These are phyloP conservation scores for Murraya koenigii DNA, from an alignment of 345 rosid genomes.

Conservation along the genomic window DNA sequence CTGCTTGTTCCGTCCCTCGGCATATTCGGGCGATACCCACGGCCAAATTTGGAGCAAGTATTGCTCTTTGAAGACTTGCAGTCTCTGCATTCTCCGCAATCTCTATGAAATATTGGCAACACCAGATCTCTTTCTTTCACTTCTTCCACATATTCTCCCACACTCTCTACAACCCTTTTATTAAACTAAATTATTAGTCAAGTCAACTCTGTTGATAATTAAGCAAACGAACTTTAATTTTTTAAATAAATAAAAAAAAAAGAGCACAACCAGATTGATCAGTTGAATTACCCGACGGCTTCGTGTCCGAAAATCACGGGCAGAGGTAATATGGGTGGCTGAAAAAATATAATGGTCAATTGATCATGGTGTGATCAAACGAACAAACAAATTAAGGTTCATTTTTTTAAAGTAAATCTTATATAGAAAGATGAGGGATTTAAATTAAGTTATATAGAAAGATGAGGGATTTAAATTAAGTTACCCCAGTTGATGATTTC, in stretches of 20 bases:
- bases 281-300: constrained; percentile 54
- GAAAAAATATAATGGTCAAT: not conserved
- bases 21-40: not conserved
- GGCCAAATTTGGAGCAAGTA: constrained; percentile 32
- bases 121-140: constrained; percentile 55
- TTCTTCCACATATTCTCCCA: constrained; percentile 56
- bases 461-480: not conserved
- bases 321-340: constrained; percentile 34
- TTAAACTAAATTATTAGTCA: not conserved
- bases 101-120: constrained; percentile 46
- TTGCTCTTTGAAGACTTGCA: constrained; percentile 59
- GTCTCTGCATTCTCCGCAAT: constrained; percentile 57
- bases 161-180: constrained; percentile 70
- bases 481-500: constrained; percentile 44
- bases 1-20: constrained; percentile 55
- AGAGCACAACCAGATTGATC: not conserved
- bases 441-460: constrained; percentile 19
- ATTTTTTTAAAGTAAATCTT: not conserved
- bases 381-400: not conserved
- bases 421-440: not conserved
- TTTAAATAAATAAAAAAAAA: too few species aligned
- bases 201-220: too few species aligned
- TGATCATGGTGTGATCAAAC: not conserved
- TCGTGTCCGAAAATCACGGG: constrained; percentile 64
- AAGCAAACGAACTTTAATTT: too few species aligned